phyloP scores from a whole-genome alignment of 225 moss, liverwort and hornwort species.

The Asterella californica region DNA sequence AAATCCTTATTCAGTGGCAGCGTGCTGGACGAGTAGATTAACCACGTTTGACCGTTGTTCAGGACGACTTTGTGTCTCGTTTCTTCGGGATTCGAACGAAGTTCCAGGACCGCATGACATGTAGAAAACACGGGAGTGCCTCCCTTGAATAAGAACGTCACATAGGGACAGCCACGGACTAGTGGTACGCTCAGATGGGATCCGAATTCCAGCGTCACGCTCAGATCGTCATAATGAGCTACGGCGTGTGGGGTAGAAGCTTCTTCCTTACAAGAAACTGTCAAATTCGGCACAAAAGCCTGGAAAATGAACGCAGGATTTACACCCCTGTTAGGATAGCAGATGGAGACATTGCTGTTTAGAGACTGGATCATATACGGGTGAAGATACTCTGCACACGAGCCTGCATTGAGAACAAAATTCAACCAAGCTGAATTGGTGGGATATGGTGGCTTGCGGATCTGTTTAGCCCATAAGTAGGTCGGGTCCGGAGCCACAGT shows the following conservation, averaged over 20 bases:
- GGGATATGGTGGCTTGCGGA: conserved; percentile 57
- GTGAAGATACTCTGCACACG: conserved; percentile 77
- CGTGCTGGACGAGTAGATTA: conserved; percentile 64
- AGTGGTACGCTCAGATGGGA: conserved; percentile 59
- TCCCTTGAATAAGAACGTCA: conserved; percentile 58
- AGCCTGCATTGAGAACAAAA: conserved; percentile 77
- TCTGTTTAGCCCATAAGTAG: conserved; percentile 48
- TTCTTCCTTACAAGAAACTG: conserved; percentile 48
- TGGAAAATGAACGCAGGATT: conserved; percentile 60
- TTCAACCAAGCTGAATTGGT: conserved; percentile 84
- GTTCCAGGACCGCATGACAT: conserved; percentile 59
- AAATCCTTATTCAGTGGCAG: conserved; percentile 49
- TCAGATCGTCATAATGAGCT: conserved; percentile 68
- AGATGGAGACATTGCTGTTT: conserved; percentile 45
- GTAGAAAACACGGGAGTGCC: conserved; percentile 67
- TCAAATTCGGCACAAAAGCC: conserved; percentile 56
- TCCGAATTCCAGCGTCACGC: conserved; percentile 71
- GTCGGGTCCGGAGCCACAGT: conserved; percentile 60
- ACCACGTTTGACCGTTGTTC: conserved; percentile 85
- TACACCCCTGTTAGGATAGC: conserved; percentile 54
- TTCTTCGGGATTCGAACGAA: conserved; percentile 59
- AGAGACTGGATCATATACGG: conserved; percentile 73
- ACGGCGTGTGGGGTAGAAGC: conserved; percentile 42
- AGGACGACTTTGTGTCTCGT: conserved; percentile 69
- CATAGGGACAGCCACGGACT: conserved; percentile 74